A percentile compares a stretch with the other conserved stretches of the same genome.
phyloP scores from a whole-genome alignment of 164 flowering plant genomes.

The Houttuynia cordata region DNA sequence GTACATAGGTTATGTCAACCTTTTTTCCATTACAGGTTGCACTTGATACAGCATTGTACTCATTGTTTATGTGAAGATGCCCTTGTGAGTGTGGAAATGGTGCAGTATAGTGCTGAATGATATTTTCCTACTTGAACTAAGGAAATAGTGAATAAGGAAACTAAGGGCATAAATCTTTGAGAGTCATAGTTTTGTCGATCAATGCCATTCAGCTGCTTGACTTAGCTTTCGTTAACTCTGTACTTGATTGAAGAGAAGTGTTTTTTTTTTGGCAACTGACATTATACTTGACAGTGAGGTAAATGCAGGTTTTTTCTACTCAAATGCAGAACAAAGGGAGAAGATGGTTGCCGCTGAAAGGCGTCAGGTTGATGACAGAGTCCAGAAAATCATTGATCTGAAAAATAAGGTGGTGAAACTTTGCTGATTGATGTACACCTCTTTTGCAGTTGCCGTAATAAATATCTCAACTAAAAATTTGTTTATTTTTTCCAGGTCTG shows the following conservation, averaged over 20 bases:
- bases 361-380: conserved; percentile 91
- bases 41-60: too few species aligned
- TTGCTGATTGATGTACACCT: background rate
- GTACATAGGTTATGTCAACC: conserved; percentile 18
- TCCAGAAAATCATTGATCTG: conserved; percentile 73
- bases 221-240: too few species aligned
- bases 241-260: background rate
- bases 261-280: conserved; percentile 9
- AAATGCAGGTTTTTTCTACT: conserved; percentile 99
- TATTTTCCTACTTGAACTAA: too few species aligned
- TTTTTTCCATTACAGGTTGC: too few species aligned
- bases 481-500: conserved; percentile 53
- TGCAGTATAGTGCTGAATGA: too few species aligned
- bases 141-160: too few species aligned
- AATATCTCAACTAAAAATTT: background rate
- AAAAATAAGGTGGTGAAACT: conserved; percentile 56
- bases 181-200: too few species aligned
- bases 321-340: conserved; percentile 95
- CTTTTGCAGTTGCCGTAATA: background rate
- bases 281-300: conserved; percentile 54
- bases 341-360: conserved; percentile 98
- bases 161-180: too few species aligned
- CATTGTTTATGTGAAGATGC: too few species aligned
- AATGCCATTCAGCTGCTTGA: too few species aligned
- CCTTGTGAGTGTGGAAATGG: too few species aligned